A percentile compares a stretch with the other conserved stretches of the same genome.
Conservation (phyloP, 2,329 filamentous ascomycete genomes). For the Fusarium sp. region DNA sequence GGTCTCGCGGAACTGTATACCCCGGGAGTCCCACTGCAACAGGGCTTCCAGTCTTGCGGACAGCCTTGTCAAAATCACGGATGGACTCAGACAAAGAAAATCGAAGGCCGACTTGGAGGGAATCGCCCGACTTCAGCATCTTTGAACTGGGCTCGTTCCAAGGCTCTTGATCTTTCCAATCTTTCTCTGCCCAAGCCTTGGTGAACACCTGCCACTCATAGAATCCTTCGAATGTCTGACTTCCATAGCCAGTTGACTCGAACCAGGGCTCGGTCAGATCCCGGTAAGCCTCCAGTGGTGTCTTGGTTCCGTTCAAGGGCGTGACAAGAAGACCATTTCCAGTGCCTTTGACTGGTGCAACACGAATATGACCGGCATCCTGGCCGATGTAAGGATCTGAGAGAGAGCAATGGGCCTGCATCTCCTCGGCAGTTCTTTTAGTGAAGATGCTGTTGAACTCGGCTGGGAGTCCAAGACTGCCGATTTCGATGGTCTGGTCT, state of each 20-base stretch:
- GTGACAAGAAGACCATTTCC: slow-evolving; percentile 68
- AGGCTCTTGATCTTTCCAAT: slow-evolving; percentile 64
- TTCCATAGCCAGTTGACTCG: slow-evolving; percentile 59
- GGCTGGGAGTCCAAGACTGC: slow-evolving; percentile 69
- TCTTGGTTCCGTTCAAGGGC: slow-evolving; percentile 59
- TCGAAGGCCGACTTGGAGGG: slow-evolving; percentile 62
- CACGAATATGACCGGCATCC: slow-evolving; percentile 68
- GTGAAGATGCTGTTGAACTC: slow-evolving; percentile 75
- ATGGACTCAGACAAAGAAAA: slow-evolving; percentile 64
- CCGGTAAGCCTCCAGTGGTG: slow-evolving; percentile 68
- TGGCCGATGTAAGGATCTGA: slow-evolving; percentile 72
- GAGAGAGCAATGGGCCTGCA: slow-evolving; percentile 65
- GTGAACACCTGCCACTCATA: slow-evolving; percentile 71
- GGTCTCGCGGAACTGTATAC: slow-evolving; percentile 65
- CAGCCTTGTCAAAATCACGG: slow-evolving; percentile 61
- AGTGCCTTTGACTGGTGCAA: slow-evolving; percentile 64
- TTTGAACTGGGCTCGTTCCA: slow-evolving; percentile 69
- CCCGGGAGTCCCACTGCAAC: slow-evolving; percentile 67
- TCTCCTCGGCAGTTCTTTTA: slow-evolving; percentile 61
- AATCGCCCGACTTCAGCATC: slow-evolving; percentile 59
- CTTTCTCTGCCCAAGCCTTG: slow-evolving; percentile 67
- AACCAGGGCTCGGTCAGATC: slow-evolving; percentile 62
- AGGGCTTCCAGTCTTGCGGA: slow-evolving; percentile 60
- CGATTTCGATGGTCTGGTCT: slow-evolving; percentile 61
- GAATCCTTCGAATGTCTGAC: slow-evolving; percentile 70